Evolutionary conservation across 306 rosid species (phyloP).

Genomic region (Rosa lucieae): DNA sequence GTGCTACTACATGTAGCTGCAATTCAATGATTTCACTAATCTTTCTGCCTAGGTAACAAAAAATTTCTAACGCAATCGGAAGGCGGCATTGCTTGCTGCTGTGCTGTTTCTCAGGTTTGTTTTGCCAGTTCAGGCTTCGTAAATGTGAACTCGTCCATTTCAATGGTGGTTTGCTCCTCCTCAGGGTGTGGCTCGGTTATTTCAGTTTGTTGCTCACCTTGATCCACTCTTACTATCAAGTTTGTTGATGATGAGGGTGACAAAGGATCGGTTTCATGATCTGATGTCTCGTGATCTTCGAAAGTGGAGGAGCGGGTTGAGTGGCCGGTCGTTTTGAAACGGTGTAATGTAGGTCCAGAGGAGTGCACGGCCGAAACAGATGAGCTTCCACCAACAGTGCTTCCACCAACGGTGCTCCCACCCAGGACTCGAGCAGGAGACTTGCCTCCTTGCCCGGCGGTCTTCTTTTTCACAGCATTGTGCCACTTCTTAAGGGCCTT

Average conservation of each 20-base stretch:
- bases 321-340: constrained; percentile 77
- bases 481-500: constrained; percentile 83
- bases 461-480: constrained; percentile 66
- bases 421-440: constrained; percentile 34
- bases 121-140: constrained; percentile 26
- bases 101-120: constrained; percentile 11
- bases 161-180: constrained; percentile 38
- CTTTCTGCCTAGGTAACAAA: constrained; percentile 1
- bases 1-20: background rate
- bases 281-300: constrained; percentile 43
- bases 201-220: constrained; percentile 28
- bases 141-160: constrained; percentile 51
- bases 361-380: constrained; percentile 38
- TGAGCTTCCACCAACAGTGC: constrained; percentile 48
- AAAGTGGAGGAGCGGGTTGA: constrained; percentile 37
- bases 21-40: background rate
- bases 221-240: constrained; percentile 44
- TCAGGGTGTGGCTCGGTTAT: constrained; percentile 13
- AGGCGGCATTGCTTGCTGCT: background rate
- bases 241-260: constrained; percentile 30
- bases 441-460: constrained; percentile 37
- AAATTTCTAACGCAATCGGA: background rate
- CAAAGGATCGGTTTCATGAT: constrained; percentile 36
- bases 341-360: constrained; percentile 53
- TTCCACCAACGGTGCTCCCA: constrained; percentile 50